These are phyloP conservation scores for Gaeumannomyces tritici DNA, from an alignment of 2,329 filamentous ascomycete genomes.

Conservation along the genomic window DNA sequence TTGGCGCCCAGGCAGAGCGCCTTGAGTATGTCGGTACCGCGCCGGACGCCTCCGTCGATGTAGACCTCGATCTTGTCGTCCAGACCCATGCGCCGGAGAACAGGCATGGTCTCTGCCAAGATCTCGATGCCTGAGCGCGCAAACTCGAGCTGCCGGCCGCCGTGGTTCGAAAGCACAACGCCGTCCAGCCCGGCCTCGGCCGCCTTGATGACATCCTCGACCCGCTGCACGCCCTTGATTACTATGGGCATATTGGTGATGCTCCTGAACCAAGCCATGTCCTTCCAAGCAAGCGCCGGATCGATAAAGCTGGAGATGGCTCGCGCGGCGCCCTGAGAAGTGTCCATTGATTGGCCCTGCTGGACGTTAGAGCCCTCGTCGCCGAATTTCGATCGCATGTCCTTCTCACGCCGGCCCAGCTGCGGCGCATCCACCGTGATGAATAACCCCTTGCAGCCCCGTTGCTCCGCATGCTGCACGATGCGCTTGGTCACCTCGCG, in stretches of 20 bases:
- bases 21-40: constrained; percentile 92
- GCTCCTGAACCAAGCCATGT: constrained; percentile 84
- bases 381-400: constrained; percentile 89
- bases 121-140: constrained; percentile 83
- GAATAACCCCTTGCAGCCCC: constrained; percentile 92
- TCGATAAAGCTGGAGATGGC: constrained; percentile 98
- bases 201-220: constrained; percentile 89
- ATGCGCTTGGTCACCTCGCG: constrained; percentile 83
- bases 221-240: constrained; percentile 91
- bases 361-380: constrained; percentile 81
- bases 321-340: constrained; percentile 81
- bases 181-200: constrained; percentile 74
- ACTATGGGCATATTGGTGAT: constrained; percentile 94
- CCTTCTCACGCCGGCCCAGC: constrained; percentile 89
- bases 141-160: constrained; percentile 87
- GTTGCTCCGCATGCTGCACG: constrained; percentile 79
- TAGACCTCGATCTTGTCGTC: constrained; percentile 76
- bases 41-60: constrained; percentile 81
- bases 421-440: constrained; percentile 98
- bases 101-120: constrained; percentile 86
- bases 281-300: constrained; percentile 84
- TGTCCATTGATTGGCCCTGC: constrained; percentile 65
- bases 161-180: constrained; percentile 92
- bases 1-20: constrained; percentile 85
- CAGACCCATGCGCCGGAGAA: constrained; percentile 63